These are phyloP conservation scores for Tetrapisispora iriomotensis DNA, from an alignment of 805 yeast species.

Conservation along the genomic window DNA sequence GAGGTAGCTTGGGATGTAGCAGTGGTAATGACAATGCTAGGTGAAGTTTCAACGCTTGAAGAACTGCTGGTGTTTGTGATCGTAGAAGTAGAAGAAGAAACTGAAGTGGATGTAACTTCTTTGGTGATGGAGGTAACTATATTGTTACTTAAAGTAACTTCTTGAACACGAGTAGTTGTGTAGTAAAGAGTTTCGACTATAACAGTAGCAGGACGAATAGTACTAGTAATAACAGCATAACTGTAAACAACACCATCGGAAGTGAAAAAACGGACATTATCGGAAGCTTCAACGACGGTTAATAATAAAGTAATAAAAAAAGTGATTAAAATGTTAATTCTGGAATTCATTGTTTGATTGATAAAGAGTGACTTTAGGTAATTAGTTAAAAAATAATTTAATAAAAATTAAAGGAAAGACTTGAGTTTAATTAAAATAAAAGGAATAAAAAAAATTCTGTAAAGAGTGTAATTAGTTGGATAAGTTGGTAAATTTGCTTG, in stretches of 20 bases:
- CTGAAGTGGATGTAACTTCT: conserved; percentile 18
- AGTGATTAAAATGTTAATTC: background rate
- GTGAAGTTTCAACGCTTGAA: no score
- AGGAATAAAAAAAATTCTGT: background rate
- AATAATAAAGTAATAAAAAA: conserved; percentile 3
- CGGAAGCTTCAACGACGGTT: conserved; percentile 10
- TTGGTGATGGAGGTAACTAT: conserved; percentile 24
- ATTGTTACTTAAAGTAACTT: conserved; percentile 21
- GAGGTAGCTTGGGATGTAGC: background rate
- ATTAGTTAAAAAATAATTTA: background rate
- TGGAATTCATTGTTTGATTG: background rate
- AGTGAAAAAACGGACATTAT: conserved; percentile 22
- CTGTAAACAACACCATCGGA: conserved; percentile 31
- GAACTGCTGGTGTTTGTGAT: background rate
- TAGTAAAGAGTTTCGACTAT: conserved; percentile 26
- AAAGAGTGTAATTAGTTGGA: conserved; percentile 5
- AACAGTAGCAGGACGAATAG: conserved; percentile 27
- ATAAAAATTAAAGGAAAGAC: conserved; percentile 3
- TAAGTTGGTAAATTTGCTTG: background rate
- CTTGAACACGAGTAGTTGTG: conserved; percentile 26
- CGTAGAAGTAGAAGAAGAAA: conserved; percentile 7
- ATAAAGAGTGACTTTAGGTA: conserved; percentile 1
- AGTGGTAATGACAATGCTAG: conserved; percentile 1
- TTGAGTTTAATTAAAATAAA: conserved; percentile 1
- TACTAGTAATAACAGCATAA: conserved; percentile 28